phyloP scores from a whole-genome alignment of 768 basidiomycete genomes.

The Lyophyllum atratum region DNA sequence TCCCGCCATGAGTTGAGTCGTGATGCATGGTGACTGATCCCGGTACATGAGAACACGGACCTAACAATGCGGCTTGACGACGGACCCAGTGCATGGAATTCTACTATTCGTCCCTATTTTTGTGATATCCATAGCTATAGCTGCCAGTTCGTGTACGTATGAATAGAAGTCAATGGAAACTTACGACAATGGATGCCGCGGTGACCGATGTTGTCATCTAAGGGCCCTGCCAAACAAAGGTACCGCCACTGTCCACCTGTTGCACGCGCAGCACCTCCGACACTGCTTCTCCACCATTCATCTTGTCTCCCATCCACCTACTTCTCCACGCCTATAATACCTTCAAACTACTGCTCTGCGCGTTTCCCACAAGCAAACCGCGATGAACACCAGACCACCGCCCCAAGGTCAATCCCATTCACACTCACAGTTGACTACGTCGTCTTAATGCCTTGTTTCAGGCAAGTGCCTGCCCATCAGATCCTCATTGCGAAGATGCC shows the following conservation, averaged over 20 bases:
- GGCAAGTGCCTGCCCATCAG: slow-evolving; percentile 15
- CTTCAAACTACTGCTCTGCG: slow-evolving; percentile 1
- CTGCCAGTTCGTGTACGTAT: no score
- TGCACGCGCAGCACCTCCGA: slow-evolving; percentile 12
- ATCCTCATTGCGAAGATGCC: not conserved
- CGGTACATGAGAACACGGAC: not conserved
- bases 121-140: not conserved
- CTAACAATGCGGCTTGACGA: not conserved
- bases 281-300: not conserved
- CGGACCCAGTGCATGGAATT: not conserved
- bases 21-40: no score
- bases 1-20: no score
- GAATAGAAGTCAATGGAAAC: not conserved
- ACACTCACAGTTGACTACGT: not conserved
- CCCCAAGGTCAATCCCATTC: slow-evolving; percentile 34
- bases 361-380: slow-evolving; percentile 6
- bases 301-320: slow-evolving; percentile 12
- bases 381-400: slow-evolving; percentile 40
- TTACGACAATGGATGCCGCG: not conserved
- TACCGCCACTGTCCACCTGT: slow-evolving; percentile 14
- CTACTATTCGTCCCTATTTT: not conserved
- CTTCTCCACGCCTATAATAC: slow-evolving; percentile 2
- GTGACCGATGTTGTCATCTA: not conserved
- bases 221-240: slow-evolving; percentile 12
- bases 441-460: slow-evolving; percentile 10